phyloP scores from a whole-genome alignment of 2,329 filamentous ascomycete genomes.

The Ophiostoma ulmi region DNA sequence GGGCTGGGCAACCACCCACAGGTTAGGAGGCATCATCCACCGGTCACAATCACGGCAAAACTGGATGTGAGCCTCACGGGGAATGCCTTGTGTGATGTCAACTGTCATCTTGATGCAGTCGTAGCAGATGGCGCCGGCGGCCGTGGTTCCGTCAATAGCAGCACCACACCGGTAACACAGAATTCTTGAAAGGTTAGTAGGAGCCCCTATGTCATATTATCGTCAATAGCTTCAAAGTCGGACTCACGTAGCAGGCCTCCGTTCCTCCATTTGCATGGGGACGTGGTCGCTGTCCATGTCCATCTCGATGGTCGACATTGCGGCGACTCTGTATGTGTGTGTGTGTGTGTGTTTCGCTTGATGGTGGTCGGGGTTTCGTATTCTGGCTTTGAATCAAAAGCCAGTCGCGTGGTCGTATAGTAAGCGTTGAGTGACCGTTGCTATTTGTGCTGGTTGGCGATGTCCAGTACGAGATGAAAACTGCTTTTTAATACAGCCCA shows the following conservation, averaged over 20 bases:
- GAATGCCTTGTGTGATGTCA: slow-evolving; percentile 88
- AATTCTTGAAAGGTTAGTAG: slow-evolving; percentile 52
- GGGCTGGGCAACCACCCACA: slow-evolving; percentile 77
- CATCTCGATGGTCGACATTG: slow-evolving; percentile 33
- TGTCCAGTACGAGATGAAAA: background rate
- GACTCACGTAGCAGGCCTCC: slow-evolving; percentile 34
- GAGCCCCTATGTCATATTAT: background rate
- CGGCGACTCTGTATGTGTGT: slow-evolving; percentile 11
- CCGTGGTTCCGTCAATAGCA: slow-evolving; percentile 84
- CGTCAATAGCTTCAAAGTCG: background rate
- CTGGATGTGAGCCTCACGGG: slow-evolving; percentile 82
- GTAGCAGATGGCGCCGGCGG: slow-evolving; percentile 83
- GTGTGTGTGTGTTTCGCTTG: background rate
- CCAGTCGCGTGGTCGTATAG: background rate
- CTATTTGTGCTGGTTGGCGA: background rate
- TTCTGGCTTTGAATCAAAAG: background rate
- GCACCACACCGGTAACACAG: slow-evolving; percentile 97
- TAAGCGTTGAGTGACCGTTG: background rate
- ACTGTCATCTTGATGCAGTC: slow-evolving; percentile 93
- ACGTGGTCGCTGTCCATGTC: slow-evolving; percentile 32
- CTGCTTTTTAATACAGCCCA: slow-evolving; percentile 11
- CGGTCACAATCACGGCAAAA: slow-evolving; percentile 92
- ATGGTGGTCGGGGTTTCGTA: background rate
- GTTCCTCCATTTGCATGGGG: slow-evolving; percentile 29
- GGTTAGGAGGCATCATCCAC: slow-evolving; percentile 80